Evolutionary conservation across 176 grass and related monocot species (phyloP), one percentile per base, ranked within the genome.

Genomic region (Oryza punctata): DNA sequence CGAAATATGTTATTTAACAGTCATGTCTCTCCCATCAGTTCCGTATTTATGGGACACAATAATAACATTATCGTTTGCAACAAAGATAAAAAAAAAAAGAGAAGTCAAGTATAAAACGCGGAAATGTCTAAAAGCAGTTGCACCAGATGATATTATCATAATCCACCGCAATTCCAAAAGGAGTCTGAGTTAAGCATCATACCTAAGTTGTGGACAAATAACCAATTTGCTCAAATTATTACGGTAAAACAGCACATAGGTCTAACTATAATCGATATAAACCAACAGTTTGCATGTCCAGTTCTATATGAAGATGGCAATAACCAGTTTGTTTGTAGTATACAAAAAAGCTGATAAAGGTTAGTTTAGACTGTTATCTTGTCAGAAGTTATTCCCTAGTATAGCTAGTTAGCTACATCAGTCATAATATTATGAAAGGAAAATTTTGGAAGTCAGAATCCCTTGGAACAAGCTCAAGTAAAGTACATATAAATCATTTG

Each of bases 321-420:
- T 75, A 67, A 57, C n/a, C 67, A 41, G 27, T 26, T 70, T 75
- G 47, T 29, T 81, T 40, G 43, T 70, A 82, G 68, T 29, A 65
- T 67, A 37, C 21, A 78, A 14, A n/a, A 63, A 65, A 83, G n/a
- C 35, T n/a, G 23, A 29, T 60, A 69, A 40, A 15, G 16, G 13
- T 24, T 10, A 77, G 19, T 89, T 80, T 85, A 50, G 12, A 85
- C 13, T 29, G 72, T 60, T 18, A n/a, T 23, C 57, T 82, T 41
- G 59, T 43, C 14, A 21, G 23, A 23, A 18, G 9, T n/a, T 14
- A 46, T 40, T 5, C n/a, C 7, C 64, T 19, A 52, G 59, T 33
- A 85, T 63, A 27, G 24, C 33, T 35, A 35, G 33, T 35, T 35
- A 35, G 33, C 30, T 50, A 9, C 50, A 72, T 79, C 19, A 49